These are phyloP conservation scores for Candida piceae DNA, from an alignment of 805 yeast species.

Conservation along the genomic window DNA sequence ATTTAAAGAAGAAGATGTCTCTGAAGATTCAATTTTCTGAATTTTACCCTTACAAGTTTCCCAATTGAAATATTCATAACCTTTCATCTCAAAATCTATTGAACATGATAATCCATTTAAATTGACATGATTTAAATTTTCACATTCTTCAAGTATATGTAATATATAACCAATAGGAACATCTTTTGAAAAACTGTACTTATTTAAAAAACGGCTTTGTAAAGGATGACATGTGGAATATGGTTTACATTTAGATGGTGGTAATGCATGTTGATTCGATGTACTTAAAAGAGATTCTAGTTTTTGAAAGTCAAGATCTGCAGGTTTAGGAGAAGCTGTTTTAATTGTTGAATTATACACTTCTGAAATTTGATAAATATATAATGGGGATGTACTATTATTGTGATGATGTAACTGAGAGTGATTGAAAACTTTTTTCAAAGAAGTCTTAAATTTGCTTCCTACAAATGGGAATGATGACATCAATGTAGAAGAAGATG, in stretches of 20 bases:
- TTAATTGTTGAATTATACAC: not conserved
- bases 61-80: slow-evolving; percentile 35
- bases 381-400: not conserved
- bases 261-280: not conserved
- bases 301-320: not conserved
- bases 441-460: slow-evolving; percentile 4
- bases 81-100: slow-evolving; percentile 54
- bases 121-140: slow-evolving; percentile 50
- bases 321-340: not conserved
- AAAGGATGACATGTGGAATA: slow-evolving; percentile 48
- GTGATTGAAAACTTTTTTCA: slow-evolving; percentile 15
- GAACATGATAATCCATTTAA: slow-evolving; percentile 61
- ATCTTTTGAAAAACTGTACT: slow-evolving; percentile 66
- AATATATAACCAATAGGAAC: slow-evolving; percentile 73
- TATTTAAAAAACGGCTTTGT: slow-evolving; percentile 54
- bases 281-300: not conserved
- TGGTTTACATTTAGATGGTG: slow-evolving; percentile 18
- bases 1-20: slow-evolving; percentile 5
- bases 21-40: not conserved
- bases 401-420: not conserved
- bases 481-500: not conserved
- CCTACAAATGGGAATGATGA: too few species aligned
- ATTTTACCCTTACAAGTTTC: slow-evolving; percentile 16
- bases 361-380: slow-evolving; percentile 1
- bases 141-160: slow-evolving; percentile 65